Evolutionary conservation across 2,329 filamentous ascomycete genomes (phyloP).

Genomic region (Colletotrichum simmondsii): DNA sequence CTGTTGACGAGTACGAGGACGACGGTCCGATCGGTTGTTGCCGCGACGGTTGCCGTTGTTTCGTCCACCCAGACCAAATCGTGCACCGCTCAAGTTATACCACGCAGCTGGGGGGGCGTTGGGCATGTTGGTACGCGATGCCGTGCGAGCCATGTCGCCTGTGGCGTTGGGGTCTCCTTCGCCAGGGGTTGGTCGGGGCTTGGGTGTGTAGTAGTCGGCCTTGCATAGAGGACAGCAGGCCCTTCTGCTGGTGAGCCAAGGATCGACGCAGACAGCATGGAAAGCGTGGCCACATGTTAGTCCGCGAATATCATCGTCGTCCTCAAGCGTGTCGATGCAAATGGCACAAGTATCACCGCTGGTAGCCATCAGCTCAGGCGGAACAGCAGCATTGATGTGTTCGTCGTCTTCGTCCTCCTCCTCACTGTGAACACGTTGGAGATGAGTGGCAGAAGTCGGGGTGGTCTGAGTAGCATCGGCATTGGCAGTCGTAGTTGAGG

Average conservation of each 20-base stretch:
- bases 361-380: conserved; percentile 81
- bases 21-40: conserved; percentile 24
- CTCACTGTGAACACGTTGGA: conserved; percentile 57
- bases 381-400: conserved; percentile 84
- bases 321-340: conserved; percentile 92
- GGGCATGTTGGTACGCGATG: conserved; percentile 61
- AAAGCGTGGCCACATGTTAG: conserved; percentile 98
- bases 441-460: conserved; percentile 37
- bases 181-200: conserved; percentile 73
- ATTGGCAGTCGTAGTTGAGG: not conserved
- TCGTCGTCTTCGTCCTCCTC: conserved; percentile 77
- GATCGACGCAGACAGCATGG: conserved; percentile 94
- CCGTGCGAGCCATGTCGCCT: conserved; percentile 47
- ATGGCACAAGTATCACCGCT: conserved; percentile 96
- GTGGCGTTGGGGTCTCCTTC: conserved; percentile 49
- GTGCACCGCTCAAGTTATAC: conserved; percentile 45
- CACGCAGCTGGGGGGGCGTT: conserved; percentile 52
- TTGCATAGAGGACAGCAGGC: conserved; percentile 98
- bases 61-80: conserved; percentile 30
- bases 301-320: conserved; percentile 94
- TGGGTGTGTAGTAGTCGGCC: conserved; percentile 95
- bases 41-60: conserved; percentile 24
- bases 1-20: conserved; percentile 24
- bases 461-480: conserved; percentile 6
- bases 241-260: conserved; percentile 93